Base-by-base conservation (phyloP, 164 flowering plant species). In the Sextonia rubra region DNA sequence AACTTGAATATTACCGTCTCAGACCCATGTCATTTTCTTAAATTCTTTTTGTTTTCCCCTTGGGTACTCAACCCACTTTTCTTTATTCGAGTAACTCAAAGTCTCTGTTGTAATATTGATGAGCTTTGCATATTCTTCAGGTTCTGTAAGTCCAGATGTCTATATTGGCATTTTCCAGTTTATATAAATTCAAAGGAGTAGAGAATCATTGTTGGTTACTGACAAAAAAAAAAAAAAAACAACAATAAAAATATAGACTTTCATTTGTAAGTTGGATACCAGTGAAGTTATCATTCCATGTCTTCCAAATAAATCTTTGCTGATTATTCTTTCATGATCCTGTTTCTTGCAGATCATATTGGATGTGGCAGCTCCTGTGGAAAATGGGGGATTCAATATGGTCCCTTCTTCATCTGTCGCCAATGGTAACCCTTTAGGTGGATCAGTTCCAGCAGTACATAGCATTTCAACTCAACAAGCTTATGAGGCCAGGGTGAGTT, bases 331-430 rank as follows among this genome's bases (percentile, higher is more conserved):
- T 29, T 20, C 48, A 30, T 18, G 17, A 26, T 65, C 47, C 58
- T 62, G 4, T 62, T 55, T 27, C 29, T 58, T 58, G 60, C 71
- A 75, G 78, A 72, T 71, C 61, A 72, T 76, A 47, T 72, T 76
- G 72, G 78, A 76, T 32, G 69, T 71, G 22, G 78, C 71, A 23
- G 75, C 78, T 62, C 78, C 78, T 9, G 48, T 71, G 24, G 78
- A 75, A 32, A 70, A 47, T 55, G 29, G 30, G 23, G 74, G 55
- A 52, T 14, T 55, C 24, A 70, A 47, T 27, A 29, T 6, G 24
- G 52, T 62, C 32, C 71, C 69, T 18, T 56, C 74, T 29, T 66
- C 78, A 25, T 22, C 73, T 20, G 47, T 68, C 37, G 27, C 66
- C 23, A 37, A 22, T 25, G 66, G 15, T 56, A n/a, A 26, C 30